Conservation (phyloP, 192 early-diverging fungal genomes). For the Haplosporangium gracile region DNA sequence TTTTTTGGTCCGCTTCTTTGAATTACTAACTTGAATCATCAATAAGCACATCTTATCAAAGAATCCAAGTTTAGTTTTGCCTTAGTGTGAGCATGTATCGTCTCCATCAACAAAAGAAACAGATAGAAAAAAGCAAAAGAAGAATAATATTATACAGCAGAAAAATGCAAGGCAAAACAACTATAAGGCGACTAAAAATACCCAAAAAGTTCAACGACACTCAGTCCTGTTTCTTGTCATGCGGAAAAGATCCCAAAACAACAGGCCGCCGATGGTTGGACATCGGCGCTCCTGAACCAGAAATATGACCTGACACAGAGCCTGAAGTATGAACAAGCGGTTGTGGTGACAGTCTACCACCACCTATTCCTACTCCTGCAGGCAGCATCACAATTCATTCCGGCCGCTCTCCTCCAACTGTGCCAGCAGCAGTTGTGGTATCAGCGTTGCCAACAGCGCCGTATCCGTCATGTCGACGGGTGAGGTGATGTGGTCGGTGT, state of each 20-base stretch:
- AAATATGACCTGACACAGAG: neutral
- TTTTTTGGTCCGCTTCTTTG: too few relatives aligned
- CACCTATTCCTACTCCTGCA: neutral
- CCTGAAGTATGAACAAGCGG: neutral
- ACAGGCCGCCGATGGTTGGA: neutral
- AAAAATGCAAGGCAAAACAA: neutral
- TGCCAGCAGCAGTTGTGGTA: neutral
- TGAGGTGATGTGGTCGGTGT: slow-evolving; percentile 6
- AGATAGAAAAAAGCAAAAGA: neutral
- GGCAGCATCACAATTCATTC: slow-evolving; percentile 34
- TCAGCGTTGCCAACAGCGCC: slow-evolving; percentile 5
- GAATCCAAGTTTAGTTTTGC: too few relatives aligned
- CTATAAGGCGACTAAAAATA: neutral
- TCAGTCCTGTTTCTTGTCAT: slow-evolving; percentile 35
- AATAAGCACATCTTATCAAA: too few relatives aligned
- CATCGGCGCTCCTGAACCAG: neutral
- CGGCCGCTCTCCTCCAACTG: neutral
- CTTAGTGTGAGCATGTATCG: too few relatives aligned
- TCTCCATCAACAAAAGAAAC: neutral
- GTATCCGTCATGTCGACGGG: slow-evolving; percentile 40
- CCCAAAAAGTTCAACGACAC: neutral
- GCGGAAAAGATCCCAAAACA: neutral
- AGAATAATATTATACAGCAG: neutral
- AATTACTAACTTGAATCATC: too few relatives aligned
- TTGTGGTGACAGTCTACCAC: neutral